These are phyloP conservation scores for Metarhizium humberi DNA, from an alignment of 2,329 filamentous ascomycete genomes.

Conservation along the genomic window DNA sequence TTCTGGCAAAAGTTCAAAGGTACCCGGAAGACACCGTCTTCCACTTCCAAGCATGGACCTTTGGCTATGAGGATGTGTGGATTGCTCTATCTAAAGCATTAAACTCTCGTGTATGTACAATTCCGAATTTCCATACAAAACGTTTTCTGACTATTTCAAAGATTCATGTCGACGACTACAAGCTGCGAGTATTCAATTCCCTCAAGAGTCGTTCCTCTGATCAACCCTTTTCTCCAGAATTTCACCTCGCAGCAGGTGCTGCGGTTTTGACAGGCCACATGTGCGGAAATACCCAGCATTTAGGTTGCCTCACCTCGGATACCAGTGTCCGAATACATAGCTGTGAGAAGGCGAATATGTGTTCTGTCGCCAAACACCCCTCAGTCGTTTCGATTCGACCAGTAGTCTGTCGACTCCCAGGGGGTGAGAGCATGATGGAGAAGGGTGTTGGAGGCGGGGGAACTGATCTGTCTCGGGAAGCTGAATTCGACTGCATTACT, in stretches of 20 bases:
- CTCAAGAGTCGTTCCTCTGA: conserved; percentile 39
- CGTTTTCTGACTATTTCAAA: conserved; percentile 19
- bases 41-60: conserved; percentile 83
- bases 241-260: conserved; percentile 46
- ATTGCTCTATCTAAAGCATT: conserved; percentile 65
- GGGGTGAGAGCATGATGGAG: conserved; percentile 60
- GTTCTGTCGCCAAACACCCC: conserved; percentile 34
- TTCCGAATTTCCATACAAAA: background rate
- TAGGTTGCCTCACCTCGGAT: conserved; percentile 63
- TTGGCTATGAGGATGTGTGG: conserved; percentile 87
- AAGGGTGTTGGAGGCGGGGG: conserved; percentile 70
- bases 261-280: conserved; percentile 63
- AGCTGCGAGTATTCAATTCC: conserved; percentile 60
- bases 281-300: conserved; percentile 60
- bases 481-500: conserved; percentile 54
- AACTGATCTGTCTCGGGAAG: conserved; percentile 60
- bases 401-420: conserved; percentile 55
- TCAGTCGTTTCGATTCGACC: conserved; percentile 69
- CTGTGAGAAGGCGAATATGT: conserved; percentile 66
- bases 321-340: conserved; percentile 65
- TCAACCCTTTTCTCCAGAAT: conserved; percentile 27
- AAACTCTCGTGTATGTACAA: conserved; percentile 43
- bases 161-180: conserved; percentile 80
- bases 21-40: conserved; percentile 72
- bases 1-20: conserved; percentile 55